Evolutionary conservation across 352 stramenopile species (phyloP).

Genomic region (Pythium brachiatum): DNA sequence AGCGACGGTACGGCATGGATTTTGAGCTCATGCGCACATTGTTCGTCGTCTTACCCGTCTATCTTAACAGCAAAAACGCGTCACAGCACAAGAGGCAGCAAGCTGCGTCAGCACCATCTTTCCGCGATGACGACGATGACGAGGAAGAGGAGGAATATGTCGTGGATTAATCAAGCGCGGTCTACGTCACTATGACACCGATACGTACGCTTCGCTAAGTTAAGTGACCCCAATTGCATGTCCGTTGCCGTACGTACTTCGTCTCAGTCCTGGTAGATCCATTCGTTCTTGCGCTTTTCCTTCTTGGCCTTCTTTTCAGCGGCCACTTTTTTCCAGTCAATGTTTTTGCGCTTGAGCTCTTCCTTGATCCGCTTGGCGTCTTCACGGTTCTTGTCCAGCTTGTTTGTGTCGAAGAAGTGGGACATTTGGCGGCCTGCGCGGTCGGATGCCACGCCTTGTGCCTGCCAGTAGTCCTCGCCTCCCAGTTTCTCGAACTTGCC

Average conservation of each 20-base stretch:
- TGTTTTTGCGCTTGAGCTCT: slow-evolving; percentile 80
- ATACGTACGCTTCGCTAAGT: slow-evolving; percentile 19
- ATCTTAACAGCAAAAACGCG: slow-evolving; percentile 29
- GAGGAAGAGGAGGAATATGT: slow-evolving; percentile 71
- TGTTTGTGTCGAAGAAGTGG: slow-evolving; percentile 81
- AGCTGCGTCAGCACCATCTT: slow-evolving; percentile 19
- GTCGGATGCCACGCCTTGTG: slow-evolving; percentile 53
- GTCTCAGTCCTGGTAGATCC: slow-evolving; percentile 74
- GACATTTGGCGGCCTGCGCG: slow-evolving; percentile 81
- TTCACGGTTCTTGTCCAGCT: slow-evolving; percentile 79
- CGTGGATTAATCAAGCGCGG: slow-evolving; percentile 54
- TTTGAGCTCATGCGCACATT: neutral
- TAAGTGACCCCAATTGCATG: slow-evolving; percentile 15
- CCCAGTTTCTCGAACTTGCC: slow-evolving; percentile 71
- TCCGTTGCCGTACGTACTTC: neutral
- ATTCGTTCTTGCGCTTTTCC: slow-evolving; percentile 82
- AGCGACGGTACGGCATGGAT: slow-evolving; percentile 34
- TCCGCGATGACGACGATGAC: slow-evolving; percentile 40
- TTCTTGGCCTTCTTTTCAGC: slow-evolving; percentile 87
- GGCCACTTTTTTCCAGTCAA: slow-evolving; percentile 86
- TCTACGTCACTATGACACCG: neutral
- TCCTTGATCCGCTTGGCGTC: slow-evolving; percentile 75
- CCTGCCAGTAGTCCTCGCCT: slow-evolving; percentile 66
- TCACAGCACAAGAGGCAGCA: slow-evolving; percentile 39
- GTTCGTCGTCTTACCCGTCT: neutral